Evolutionary conservation across 1,139 yeast species (phyloP), one percentile per base, ranked within the genome.

Genomic region (Suhomyces terraborum): DNA sequence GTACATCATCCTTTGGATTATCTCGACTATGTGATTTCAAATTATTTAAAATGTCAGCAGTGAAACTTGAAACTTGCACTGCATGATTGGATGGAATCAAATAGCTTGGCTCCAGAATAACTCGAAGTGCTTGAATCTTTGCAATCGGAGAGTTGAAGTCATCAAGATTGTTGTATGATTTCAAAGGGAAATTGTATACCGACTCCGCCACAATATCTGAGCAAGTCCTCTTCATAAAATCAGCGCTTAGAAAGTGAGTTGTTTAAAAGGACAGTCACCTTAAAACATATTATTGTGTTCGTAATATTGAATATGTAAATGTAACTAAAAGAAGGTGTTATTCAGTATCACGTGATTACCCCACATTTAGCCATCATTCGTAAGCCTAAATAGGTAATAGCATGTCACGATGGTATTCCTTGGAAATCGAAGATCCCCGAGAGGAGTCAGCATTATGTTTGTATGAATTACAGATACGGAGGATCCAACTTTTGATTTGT

Each of bases 341-440:
- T n/a, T n/a, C n/a, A n/a, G n/a, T n/a, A n/a, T 27, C 31, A 27
- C 31, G 31, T 27, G 31, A 27, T 16, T 27, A 17, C 31, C 31
- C 31, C 31, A 27, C 31, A 27, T 8, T 27, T n/a, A n/a, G n/a
- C n/a, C n/a, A n/a, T n/a, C n/a, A n/a, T n/a, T 17, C 13, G 13
- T 6, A 13, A 23, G 8, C 24, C 24, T 22, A 22, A 22, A 22
- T 4, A 4, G 24, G 24, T 8, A 6, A 22, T 22, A 22, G n/a
- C n/a, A n/a, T n/a, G n/a, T n/a, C n/a, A n/a, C n/a, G n/a, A n/a
- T n/a, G n/a, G n/a, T n/a, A n/a, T n/a, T n/a, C n/a, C n/a, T n/a
- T n/a, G n/a, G n/a, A n/a, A n/a, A n/a, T n/a, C n/a, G n/a, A n/a
- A n/a, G n/a, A n/a, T n/a, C n/a, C n/a, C n/a, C n/a, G n/a, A n/a